These are phyloP conservation scores for Mycotypha africana DNA, from an alignment of 371 early-diverging fungal genomes.

Conservation along the genomic window DNA sequence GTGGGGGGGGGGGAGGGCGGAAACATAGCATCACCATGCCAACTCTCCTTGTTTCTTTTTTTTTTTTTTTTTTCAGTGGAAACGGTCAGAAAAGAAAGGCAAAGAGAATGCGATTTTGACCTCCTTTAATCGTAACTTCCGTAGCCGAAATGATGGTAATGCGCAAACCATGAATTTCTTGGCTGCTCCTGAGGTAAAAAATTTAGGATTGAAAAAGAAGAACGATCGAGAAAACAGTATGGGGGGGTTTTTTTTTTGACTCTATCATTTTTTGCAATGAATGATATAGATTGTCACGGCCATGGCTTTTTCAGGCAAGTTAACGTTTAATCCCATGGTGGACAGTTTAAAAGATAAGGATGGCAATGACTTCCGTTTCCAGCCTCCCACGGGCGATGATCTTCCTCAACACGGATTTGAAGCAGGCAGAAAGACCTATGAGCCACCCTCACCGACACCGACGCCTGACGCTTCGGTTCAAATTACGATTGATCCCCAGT, in stretches of 20 bases:
- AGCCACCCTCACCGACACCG: slow-evolving; percentile 55
- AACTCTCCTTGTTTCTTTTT: background rate
- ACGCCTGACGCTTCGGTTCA: slow-evolving; percentile 49
- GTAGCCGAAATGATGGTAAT: slow-evolving; percentile 93
- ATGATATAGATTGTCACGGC: slow-evolving; percentile 83
- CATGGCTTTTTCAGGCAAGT: slow-evolving; percentile 83
- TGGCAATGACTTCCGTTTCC: slow-evolving; percentile 74
- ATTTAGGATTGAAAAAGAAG: slow-evolving; percentile 16
- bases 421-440: slow-evolving; percentile 63
- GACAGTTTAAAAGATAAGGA: slow-evolving; percentile 70
- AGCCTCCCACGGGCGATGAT: slow-evolving; percentile 81
- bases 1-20: background rate
- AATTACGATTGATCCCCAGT: slow-evolving; percentile 67
- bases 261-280: too few relatives aligned
- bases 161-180: slow-evolving; percentile 92
- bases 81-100: slow-evolving; percentile 62
- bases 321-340: slow-evolving; percentile 89
- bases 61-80: slow-evolving; percentile 64
- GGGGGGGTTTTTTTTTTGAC: too few relatives aligned
- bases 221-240: too few relatives aligned
- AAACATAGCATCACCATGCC: background rate
- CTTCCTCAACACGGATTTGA: slow-evolving; percentile 86
- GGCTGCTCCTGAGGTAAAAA: slow-evolving; percentile 77
- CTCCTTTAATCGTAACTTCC: slow-evolving; percentile 97
- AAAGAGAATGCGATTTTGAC: slow-evolving; percentile 89